A percentile compares a stretch with the other conserved stretches of the same genome.
Conservation (phyloP, 2,329 filamentous ascomycete species). For the Penicillium sp. region DNA sequence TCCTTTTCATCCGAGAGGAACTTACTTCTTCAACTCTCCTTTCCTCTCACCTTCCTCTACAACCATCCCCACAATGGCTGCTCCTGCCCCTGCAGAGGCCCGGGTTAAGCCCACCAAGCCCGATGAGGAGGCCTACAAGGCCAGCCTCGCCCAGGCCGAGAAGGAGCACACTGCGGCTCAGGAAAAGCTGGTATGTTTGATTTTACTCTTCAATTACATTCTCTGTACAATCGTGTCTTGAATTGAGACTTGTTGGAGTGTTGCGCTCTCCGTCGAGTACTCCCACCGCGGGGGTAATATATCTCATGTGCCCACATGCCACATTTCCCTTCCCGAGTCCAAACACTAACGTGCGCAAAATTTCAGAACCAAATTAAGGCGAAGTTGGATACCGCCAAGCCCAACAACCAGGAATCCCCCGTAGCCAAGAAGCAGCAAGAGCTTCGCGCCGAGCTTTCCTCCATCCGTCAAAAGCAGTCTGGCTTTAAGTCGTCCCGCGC, state of each 20-base stretch:
- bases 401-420: slow-evolving; percentile 82
- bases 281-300: slow-evolving; percentile 1
- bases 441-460: slow-evolving; percentile 78
- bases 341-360: slow-evolving; percentile 48
- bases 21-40: slow-evolving; percentile 20
- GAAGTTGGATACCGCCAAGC: slow-evolving; percentile 83
- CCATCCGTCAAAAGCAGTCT: slow-evolving; percentile 86
- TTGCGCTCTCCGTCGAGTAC: background rate
- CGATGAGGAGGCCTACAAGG: slow-evolving; percentile 83
- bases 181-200: slow-evolving; percentile 66
- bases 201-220: slow-evolving; percentile 3
- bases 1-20: slow-evolving; percentile 16
- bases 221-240: background rate
- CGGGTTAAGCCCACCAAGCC: slow-evolving; percentile 78
- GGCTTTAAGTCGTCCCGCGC: slow-evolving; percentile 82
- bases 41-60: slow-evolving; percentile 20
- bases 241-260: background rate
- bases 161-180: slow-evolving; percentile 83
- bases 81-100: slow-evolving; percentile 44
- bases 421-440: slow-evolving; percentile 83
- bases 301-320: slow-evolving; percentile 4
- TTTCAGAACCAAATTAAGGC: slow-evolving; percentile 80
- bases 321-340: slow-evolving; percentile 14
- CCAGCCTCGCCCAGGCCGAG: slow-evolving; percentile 77
- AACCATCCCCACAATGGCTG: slow-evolving; percentile 42